These are phyloP conservation scores for Panellus pusillus DNA, from an alignment of 768 basidiomycete genomes.

Conservation along the genomic window DNA sequence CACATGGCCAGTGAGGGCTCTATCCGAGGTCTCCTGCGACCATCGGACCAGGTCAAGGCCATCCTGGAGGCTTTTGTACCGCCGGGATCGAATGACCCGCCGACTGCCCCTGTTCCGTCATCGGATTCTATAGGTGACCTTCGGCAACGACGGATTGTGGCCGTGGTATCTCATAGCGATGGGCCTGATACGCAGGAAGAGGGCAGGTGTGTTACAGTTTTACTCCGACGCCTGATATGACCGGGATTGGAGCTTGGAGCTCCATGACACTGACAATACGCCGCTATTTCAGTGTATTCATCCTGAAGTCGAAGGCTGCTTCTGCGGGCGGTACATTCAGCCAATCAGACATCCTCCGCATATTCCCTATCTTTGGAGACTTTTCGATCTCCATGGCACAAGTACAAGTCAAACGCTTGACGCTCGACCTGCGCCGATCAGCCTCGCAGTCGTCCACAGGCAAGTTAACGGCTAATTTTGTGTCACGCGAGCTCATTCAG, in stretches of 20 bases:
- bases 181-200: slow-evolving; percentile 46
- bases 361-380: slow-evolving; percentile 56
- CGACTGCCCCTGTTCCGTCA: slow-evolving; percentile 7
- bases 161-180: slow-evolving; percentile 50
- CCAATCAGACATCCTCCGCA: slow-evolving; percentile 45
- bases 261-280: not conserved
- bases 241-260: not conserved
- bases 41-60: slow-evolving; percentile 48
- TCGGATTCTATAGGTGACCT: slow-evolving; percentile 15
- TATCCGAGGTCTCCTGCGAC: slow-evolving; percentile 30
- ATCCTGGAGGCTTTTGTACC: slow-evolving; percentile 40
- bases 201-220: slow-evolving; percentile 44
- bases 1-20: slow-evolving; percentile 21
- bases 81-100: not conserved
- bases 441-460: slow-evolving; percentile 26
- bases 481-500: not conserved
- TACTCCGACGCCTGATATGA: no score
- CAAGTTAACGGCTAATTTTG: not conserved
- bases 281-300: slow-evolving; percentile 41
- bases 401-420: slow-evolving; percentile 44
- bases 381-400: slow-evolving; percentile 62
- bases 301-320: slow-evolving; percentile 41
- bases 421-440: slow-evolving; percentile 33
- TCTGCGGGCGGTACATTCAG: slow-evolving; percentile 5
- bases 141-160: slow-evolving; percentile 41